A percentile compares a stretch with the other conserved stretches of the same genome.
Conservation (phyloP, 2,329 filamentous ascomycete species). For the Sclerotinia spermophila region DNA sequence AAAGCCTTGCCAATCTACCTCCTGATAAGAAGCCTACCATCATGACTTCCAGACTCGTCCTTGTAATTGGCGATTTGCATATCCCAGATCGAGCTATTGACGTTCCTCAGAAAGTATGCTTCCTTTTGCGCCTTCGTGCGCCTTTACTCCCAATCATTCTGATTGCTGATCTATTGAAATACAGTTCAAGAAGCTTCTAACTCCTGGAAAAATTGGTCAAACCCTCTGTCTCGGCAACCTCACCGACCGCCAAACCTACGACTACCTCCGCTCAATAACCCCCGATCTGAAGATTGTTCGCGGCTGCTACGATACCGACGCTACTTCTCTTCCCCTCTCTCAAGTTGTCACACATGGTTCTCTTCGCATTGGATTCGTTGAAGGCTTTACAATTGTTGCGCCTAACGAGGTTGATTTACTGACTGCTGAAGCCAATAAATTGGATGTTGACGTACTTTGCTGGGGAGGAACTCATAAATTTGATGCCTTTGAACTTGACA, state of each 20-base stretch:
- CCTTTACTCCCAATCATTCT: conserved; percentile 19
- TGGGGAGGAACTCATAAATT: conserved; percentile 66
- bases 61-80: conserved; percentile 90
- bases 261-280: conserved; percentile 71
- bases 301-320: conserved; percentile 64
- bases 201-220: conserved; percentile 78
- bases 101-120: conserved; percentile 76
- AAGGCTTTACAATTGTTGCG: conserved; percentile 65
- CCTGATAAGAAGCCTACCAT: not conserved
- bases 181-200: conserved; percentile 82
- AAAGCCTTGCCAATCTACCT: conserved; percentile 8
- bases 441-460: conserved; percentile 67
- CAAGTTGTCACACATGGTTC: conserved; percentile 64
- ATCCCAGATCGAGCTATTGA: conserved; percentile 90
- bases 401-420: conserved; percentile 61
- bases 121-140: conserved; percentile 15
- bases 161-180: conserved; percentile 1
- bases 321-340: conserved; percentile 60
- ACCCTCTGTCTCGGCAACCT: conserved; percentile 78
- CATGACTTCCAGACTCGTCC: conserved; percentile 82
- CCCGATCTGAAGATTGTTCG: conserved; percentile 69
- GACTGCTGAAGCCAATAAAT: conserved; percentile 63
- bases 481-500: conserved; percentile 70
- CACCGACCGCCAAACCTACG: conserved; percentile 75
- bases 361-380: conserved; percentile 63